Evolutionary conservation across 495 filamentous ascomycete species (phyloP), one percentile per base, ranked within the genome.

Genomic region (Penicillium steckii): DNA sequence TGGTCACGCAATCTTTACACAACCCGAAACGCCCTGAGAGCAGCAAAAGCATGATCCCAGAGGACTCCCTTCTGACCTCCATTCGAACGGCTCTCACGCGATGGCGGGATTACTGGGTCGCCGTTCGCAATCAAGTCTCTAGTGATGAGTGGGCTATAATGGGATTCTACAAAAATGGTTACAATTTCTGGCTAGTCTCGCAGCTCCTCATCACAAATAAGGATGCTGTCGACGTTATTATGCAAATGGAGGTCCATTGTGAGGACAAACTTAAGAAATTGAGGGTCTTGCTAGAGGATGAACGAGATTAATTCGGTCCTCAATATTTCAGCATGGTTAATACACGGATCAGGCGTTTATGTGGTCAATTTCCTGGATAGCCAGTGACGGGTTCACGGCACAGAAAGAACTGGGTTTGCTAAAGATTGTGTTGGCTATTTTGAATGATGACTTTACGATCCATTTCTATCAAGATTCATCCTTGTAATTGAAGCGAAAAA

Each of bases 171-270:
- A 73, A 72, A 32, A 77, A 74, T 38, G 66, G 65, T 0, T 76
- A 75, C 44, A 73, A 74, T 10, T 75, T 77, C 57, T 77, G 71
- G 71, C 67, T 76, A 12, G 74, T 77, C 7, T 71, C 72, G 19
- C 67, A 72, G 22, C 55, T 77, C 3, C 64, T 77, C 2, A 72
- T 75, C 44, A 77, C 72, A n/a, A 70, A 71, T n/a, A 75, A 75
- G 47, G 67, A 74, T 50, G 70, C 70, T 19, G 67, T 77, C 13
- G 74, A 77, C 33, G 70, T 77, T 13, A 62, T 77, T 1, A 74
- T 77, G 71, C 62, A 59, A 32, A 74, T 76, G 71, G 74, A 77
- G 44, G 72, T 77, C n/a, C 66, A 69, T 43, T 77, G 74, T 17
- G 72, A 75, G 46, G 74, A 77, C 48, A 77, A 77, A 50, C 50